Base-by-base conservation (phyloP, 1,139 yeast species). In the Kurtzmaniella quercitrusa region DNA sequence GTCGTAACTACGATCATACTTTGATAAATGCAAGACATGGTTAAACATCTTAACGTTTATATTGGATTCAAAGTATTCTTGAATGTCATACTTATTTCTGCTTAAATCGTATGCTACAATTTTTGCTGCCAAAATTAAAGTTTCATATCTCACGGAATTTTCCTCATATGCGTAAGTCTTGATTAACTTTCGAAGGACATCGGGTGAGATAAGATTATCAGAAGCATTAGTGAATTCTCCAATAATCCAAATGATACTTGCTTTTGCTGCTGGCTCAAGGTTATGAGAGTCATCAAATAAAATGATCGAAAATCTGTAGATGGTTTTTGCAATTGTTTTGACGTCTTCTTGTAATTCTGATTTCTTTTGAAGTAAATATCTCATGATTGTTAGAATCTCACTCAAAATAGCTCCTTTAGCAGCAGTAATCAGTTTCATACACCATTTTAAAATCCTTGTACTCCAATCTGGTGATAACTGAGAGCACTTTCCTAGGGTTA, bases 221-320 rank as follows among this genome's bases (percentile, higher is more conserved):
- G 66, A 61, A n/a, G 61, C 57, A 38, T 63, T 68, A 0, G 77
- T 64, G 56, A 86, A 84, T 57, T 93, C 98, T 2, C 98, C 97
- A 39, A 93, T 78, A 11, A 91, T 74, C 98, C 98, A 94, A 15
- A 93, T 75, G 17, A 90, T 82, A 45, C 94, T 85, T 1, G 95
- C 90, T 50, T 82, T 79, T 0, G 98, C 96, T 15, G 73, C 71
- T 18, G 67, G 59, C 25, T 65, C 73, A 25, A 74, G 54, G 2
- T 58, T 55, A 2, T 66, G 38, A 15, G 29, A 37, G 8, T 21
- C 25, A 3, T 50, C 47, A 41, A 71, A 55, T 4, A 43, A 14
- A 2, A 68, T 58, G 33, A 57, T 46, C 1, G 79, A 67, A 10
- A 77, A 58, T 40, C 61, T 63, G 43, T 64, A 65, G 2, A 70